Conservation (phyloP, 306 rosid species). For the Corylus americana region DNA sequence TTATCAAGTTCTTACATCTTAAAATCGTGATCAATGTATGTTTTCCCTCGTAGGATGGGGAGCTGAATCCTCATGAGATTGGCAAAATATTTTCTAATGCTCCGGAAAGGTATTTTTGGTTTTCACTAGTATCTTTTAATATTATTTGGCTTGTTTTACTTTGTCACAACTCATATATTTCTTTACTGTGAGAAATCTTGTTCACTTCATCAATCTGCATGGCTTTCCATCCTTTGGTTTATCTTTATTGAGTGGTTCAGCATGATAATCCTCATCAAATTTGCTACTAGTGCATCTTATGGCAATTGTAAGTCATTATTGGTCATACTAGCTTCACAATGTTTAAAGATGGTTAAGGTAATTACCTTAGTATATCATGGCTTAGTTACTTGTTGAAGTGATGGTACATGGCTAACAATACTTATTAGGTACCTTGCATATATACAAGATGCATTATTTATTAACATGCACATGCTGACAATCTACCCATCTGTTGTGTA, state of each 20-base stretch:
- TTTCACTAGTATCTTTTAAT: not conserved
- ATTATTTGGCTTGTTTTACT: slow-evolving; percentile 1
- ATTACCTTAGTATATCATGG: not conserved
- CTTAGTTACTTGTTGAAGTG: not conserved
- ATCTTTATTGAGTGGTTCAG: not conserved
- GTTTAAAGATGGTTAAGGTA: not conserved
- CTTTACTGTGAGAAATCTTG: not conserved
- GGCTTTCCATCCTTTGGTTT: not conserved
- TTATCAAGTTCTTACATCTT: not conserved
- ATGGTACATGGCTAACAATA: not conserved
- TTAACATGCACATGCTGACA: not conserved
- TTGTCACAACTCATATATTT: slow-evolving; percentile 2
- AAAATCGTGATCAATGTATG: slow-evolving; percentile 18
- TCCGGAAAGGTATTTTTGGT: slow-evolving; percentile 70
- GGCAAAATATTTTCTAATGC: slow-evolving; percentile 94
- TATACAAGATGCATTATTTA: not conserved
- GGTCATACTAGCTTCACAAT: not conserved
- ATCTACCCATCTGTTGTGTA: not conserved
- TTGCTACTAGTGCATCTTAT: not conserved
- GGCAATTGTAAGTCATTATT: not conserved
- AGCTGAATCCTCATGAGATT: slow-evolving; percentile 75
- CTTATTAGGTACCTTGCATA: not conserved
- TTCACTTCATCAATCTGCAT: not conserved
- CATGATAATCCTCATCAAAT: not conserved
- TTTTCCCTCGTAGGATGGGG: slow-evolving; percentile 64